These are phyloP conservation scores for Pulveroboletus sp. DNA, from an alignment of 1,284 basidiomycete genomes.

Conservation along the genomic window DNA sequence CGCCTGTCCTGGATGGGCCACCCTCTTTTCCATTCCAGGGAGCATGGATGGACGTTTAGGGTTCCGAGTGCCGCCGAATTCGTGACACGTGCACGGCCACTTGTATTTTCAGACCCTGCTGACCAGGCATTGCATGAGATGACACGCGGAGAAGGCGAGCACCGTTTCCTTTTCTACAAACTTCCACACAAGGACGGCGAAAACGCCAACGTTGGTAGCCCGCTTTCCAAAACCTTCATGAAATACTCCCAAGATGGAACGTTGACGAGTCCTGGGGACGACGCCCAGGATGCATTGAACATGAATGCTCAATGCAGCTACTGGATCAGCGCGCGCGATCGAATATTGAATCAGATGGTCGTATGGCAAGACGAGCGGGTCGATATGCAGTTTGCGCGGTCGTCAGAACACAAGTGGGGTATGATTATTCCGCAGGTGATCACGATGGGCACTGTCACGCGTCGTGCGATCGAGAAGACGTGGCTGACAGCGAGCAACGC, in stretches of 20 bases:
- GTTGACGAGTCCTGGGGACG: constrained; percentile 74
- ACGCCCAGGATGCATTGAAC: constrained; percentile 83
- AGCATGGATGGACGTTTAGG: constrained; percentile 93
- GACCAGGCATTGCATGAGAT: constrained; percentile 58
- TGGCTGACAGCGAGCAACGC: constrained; percentile 99
- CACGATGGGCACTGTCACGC: constrained; percentile 98
- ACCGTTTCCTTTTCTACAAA: constrained; percentile 77
- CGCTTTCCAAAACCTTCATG: constrained; percentile 88
- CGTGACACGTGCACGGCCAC: constrained; percentile 36
- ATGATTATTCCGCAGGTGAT: constrained; percentile 96
- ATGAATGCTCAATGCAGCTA: constrained; percentile 97
- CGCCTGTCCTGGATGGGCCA: constrained; percentile 86
- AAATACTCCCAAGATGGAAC: constrained; percentile 86
- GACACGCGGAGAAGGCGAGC: constrained; percentile 34
- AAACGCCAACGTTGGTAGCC: constrained; percentile 90
- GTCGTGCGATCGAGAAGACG: constrained; percentile 96
- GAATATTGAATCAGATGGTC: constrained; percentile 93
- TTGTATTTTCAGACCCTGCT: constrained; percentile 61
- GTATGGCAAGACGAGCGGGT: constrained; percentile 69
- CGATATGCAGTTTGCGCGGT: constrained; percentile 48
- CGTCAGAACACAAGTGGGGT: constrained; percentile 64
- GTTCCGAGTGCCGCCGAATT: constrained; percentile 50
- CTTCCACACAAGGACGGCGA: constrained; percentile 97
- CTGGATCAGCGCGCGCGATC: constrained; percentile 94
- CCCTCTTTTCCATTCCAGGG: constrained; percentile 84